phyloP scores from a whole-genome alignment of 1,284 basidiomycete genomes.

The Leccinum solheimii region DNA sequence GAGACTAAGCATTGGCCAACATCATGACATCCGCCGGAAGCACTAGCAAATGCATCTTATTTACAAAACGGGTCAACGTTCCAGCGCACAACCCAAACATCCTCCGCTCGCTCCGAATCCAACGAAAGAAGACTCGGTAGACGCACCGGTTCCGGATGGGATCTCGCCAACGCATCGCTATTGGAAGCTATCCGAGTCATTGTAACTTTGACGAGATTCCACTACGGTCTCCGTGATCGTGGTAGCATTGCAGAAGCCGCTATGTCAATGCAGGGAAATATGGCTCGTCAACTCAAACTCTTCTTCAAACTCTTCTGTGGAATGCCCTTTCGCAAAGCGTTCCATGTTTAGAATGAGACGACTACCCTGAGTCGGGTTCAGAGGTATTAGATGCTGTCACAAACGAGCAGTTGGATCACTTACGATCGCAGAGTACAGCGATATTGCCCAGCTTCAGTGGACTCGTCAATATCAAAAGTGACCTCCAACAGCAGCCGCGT shows the following conservation, averaged over 20 bases:
- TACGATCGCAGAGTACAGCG: constrained; percentile 15
- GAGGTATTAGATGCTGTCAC: background rate
- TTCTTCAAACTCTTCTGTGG: constrained; percentile 15
- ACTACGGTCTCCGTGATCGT: background rate
- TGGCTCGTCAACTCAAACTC: constrained; percentile 17
- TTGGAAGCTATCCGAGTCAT: background rate
- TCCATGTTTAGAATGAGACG: constrained; percentile 23
- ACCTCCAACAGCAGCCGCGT: background rate
- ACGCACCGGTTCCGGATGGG: background rate
- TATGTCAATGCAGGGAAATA: constrained; percentile 9
- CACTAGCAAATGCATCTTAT: constrained; percentile 80
- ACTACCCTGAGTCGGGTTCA: constrained; percentile 15
- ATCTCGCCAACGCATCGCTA: background rate
- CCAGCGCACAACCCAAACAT: constrained; percentile 80
- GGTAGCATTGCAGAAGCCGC: background rate
- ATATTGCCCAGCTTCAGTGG: constrained; percentile 14
- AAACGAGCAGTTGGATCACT: constrained; percentile 2
- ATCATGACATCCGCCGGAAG: background rate
- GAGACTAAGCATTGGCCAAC: background rate
- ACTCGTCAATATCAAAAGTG: constrained; percentile 1
- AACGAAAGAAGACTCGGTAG: background rate
- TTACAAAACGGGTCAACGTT: constrained; percentile 56
- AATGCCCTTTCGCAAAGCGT: constrained; percentile 10
- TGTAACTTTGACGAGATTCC: background rate
- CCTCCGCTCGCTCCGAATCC: constrained; percentile 64